These are phyloP conservation scores for Trichosanthes cucumerina DNA, from an alignment of 306 rosid genomes.

Conservation along the genomic window DNA sequence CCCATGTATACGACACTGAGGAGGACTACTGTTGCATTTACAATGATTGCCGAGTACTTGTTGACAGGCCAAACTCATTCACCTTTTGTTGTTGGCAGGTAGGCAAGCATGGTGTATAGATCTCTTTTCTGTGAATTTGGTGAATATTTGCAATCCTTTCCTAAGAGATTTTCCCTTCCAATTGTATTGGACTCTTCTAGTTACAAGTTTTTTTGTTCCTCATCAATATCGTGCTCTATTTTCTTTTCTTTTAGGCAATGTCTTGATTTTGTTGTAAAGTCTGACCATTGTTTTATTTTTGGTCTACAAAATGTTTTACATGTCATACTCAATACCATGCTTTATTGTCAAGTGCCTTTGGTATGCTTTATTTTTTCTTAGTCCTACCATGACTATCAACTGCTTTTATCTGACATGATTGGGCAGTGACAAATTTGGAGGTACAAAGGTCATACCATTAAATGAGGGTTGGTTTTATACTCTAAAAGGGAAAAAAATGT, in stretches of 20 bases:
- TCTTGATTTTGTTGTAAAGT: background rate
- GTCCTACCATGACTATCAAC: background rate
- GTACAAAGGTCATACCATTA: background rate
- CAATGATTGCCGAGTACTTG: conserved; percentile 69
- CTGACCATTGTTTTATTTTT: background rate
- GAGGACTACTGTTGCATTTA: conserved; percentile 91
- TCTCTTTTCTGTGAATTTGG: background rate
- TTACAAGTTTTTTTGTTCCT: background rate
- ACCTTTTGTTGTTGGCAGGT: conserved; percentile 64
- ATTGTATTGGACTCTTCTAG: background rate
- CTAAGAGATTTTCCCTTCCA: background rate
- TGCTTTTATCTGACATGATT: background rate
- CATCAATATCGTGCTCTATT: background rate
- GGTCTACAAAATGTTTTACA: background rate
- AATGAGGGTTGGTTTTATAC: background rate
- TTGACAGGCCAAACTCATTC: conserved; percentile 75
- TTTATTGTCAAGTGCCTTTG: background rate
- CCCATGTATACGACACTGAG: conserved; percentile 98
- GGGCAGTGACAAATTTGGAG: background rate
- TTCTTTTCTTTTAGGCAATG: background rate
- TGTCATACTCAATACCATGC: background rate
- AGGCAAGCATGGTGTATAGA: conserved; percentile 16
- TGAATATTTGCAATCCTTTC: background rate
- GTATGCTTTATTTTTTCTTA: background rate
- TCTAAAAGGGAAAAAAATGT: background rate